Evolutionary conservation across 352 stramenopile genomes (phyloP), one percentile per base, ranked within the genome.

Genomic region (Pythium pyrilobum): DNA sequence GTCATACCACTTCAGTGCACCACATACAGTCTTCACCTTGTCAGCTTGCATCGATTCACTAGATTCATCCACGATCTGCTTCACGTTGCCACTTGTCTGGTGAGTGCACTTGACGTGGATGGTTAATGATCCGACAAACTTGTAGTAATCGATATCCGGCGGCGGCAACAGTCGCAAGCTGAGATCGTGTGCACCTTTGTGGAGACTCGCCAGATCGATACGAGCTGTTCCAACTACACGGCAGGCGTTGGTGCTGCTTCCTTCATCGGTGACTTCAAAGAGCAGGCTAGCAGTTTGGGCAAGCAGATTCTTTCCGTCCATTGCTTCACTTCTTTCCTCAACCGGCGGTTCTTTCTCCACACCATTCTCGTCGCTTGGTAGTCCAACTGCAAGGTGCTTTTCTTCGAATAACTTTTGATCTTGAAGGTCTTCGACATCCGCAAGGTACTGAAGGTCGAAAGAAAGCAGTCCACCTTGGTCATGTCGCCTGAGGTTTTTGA

Each of bases 261-360:
- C 51, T 53, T 74, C 70, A 21, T 84, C 66, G 0, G 86, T 50
- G 23, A 87, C 49, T 9, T 59, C 59, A 10, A 89, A 73, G 31
- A 86, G n/a, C 16, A 87, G 33, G 39, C 76, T 84, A 4, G 65
- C 60, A 9, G 56, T 56, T 23, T 71, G 56, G n/a, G 52, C 38
- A 4, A 85, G 43, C 5, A 77, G 52, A 12, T 69, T 51, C 39
- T 59, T 66, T 6, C 40, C 48, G 21, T 64, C 55, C 24, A 67
- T 39, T 16, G 36, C n/a, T 18, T 4, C 38, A 6, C n/a, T 10
- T 25, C 20, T 29, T 10, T 24, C 31, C 21, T 40, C 60, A 15
- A 55, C 32, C 9, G 31, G 10, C 16, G 58, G 43, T 24, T 38
- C 49, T 11, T 53, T 50, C 24, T 36, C 49, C 13, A 54, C 41